Evolutionary conservation across 2,329 filamentous ascomycete species (phyloP), one percentile per base, ranked within the genome.

Genomic region (Grosmannia clavigera): DNA sequence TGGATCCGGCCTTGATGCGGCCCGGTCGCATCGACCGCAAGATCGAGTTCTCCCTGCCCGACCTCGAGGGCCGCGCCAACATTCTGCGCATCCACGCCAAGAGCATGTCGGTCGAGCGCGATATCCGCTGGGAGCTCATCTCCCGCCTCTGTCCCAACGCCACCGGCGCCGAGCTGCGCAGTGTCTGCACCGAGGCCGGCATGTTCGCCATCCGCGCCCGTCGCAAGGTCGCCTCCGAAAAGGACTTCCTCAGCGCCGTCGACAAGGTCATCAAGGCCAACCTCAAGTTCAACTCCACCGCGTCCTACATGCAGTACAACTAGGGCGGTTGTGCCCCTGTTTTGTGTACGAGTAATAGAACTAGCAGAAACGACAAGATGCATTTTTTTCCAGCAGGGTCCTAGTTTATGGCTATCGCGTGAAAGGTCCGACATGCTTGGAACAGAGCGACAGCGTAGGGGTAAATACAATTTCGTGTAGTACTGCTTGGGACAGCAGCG

Each of bases 241-340:
- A 99, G 82, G 94, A 99, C 76, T 99, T 99, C 76, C 77, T 99
- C 67, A 92, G 90, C 61, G 92, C 94, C 3, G 94, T 99, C 63
- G 94, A 99, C 80, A 99, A 99, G 84, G 94, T 99, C 65, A 97
- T 97, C 79, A 96, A 96, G 83, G 92, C 89, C 68, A 96, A 97
- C 75, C 80, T 96, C 73, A 99, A 99, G 84, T 99, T 99, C 81
- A 97, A 96, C 83, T 95, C 89, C 61, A 99, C 94, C 62, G 92
- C 94, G 57, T 91, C 89, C 64, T 99, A 99, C 78, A 94, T 94
- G 83, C 94, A 97, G 78, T 99, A 99, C 82, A 99, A 99, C 76
- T 97, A 95, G 55, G 25, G 22, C 35, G 43, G 25, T 5, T 3
- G 10, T 50, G 5, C 31, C 12, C 4, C 16, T 33, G 52, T 56